Evolutionary conservation across 495 filamentous ascomycete species (phyloP).

Genomic region (Penicillium desertorum): DNA sequence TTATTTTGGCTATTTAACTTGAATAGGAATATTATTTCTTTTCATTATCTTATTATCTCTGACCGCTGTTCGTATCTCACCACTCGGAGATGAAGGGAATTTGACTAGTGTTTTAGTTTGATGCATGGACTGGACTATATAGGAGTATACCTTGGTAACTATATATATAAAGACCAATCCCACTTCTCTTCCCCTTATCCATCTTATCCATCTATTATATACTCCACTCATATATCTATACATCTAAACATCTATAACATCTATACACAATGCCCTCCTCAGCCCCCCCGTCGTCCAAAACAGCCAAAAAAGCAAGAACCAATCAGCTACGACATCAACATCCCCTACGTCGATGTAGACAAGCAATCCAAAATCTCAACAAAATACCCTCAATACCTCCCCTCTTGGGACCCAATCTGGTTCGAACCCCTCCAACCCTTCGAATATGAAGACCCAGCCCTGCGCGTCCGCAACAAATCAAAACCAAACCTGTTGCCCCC

Average conservation of each 20-base stretch:
- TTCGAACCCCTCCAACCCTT: constrained; percentile 60
- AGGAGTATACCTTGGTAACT: too few relatives aligned
- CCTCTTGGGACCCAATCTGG: constrained; percentile 62
- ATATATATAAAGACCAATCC: constrained; percentile 6
- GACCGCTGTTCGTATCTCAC: constrained; percentile 12
- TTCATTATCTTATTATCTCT: not conserved
- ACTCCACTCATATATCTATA: not conserved
- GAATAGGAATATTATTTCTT: not conserved
- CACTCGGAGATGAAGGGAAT: constrained; percentile 18
- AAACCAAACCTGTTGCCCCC: constrained; percentile 56
- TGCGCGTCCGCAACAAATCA: constrained; percentile 53
- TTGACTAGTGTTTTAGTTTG: constrained; percentile 11
- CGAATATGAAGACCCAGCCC: constrained; percentile 58
- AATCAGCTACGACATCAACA: constrained; percentile 58
- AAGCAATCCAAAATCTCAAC: constrained; percentile 39
- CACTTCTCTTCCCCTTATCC: constrained; percentile 1
- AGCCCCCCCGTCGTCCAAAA: constrained; percentile 38
- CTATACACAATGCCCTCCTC: constrained; percentile 38
- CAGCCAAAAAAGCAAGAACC: constrained; percentile 40
- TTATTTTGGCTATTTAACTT: not conserved
- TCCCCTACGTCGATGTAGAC: constrained; percentile 50
- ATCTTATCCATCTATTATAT: constrained; percentile 12
- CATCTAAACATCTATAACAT: not conserved
- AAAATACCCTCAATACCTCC: constrained; percentile 61
- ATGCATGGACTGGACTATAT: not conserved